Conservation (phyloP, 225 moss, liverwort and hornwort species). For the Physcomitrium patens region DNA sequence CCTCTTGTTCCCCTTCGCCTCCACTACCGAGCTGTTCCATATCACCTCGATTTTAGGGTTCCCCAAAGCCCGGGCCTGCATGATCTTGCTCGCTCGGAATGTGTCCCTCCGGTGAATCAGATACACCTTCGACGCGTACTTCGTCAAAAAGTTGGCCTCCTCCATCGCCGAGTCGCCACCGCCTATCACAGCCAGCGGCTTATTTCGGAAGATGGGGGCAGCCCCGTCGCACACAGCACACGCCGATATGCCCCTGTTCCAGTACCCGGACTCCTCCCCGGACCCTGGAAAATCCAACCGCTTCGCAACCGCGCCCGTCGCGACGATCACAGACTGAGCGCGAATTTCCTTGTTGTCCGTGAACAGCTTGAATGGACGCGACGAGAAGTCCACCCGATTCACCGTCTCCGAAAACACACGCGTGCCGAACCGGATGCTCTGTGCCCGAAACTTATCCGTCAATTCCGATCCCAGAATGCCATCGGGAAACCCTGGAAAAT, state of each 20-base stretch:
- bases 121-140: constrained; percentile 83
- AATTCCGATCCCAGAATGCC: constrained; percentile 78
- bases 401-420: constrained; percentile 84
- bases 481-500: constrained; percentile 95
- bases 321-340: constrained; percentile 80
- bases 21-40: constrained; percentile 79
- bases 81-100: constrained; percentile 95
- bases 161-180: constrained; percentile 99
- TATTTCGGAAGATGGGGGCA: constrained; percentile 91
- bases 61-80: constrained; percentile 76
- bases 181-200: constrained; percentile 87
- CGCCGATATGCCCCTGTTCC: constrained; percentile 94
- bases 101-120: constrained; percentile 82
- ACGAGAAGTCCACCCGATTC: constrained; percentile 68
- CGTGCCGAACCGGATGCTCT: constrained; percentile 87
- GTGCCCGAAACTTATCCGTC: constrained; percentile 71
- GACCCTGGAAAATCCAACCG: constrained; percentile 73
- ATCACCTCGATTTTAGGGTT: constrained; percentile 87
- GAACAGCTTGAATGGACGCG: constrained; percentile 69
- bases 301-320: constrained; percentile 95
- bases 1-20: constrained; percentile 77
- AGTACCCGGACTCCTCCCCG: constrained; percentile 78
- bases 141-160: constrained; percentile 91
- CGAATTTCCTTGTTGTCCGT: constrained; percentile 76
- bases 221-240: constrained; percentile 98